Evolutionary conservation across 805 yeast genomes (phyloP).

Genomic region (Priceomyces carsonii): DNA sequence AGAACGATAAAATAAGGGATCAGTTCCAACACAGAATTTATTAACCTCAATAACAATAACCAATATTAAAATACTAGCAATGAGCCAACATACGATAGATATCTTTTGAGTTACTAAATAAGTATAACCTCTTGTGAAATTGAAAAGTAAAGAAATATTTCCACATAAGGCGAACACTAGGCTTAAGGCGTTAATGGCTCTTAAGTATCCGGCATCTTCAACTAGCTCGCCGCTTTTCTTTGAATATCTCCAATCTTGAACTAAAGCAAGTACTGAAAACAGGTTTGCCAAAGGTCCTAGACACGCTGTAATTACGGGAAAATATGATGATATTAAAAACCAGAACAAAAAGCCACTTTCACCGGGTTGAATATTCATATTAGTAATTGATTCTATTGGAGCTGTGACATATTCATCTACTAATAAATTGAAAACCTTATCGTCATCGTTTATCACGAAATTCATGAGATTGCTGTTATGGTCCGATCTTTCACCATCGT

Average conservation of each 20-base stretch:
- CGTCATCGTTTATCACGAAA: too few relatives aligned
- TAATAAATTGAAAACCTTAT: constrained; percentile 1
- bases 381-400: constrained; percentile 31
- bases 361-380: constrained; percentile 36
- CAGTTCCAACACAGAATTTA: constrained; percentile 13
- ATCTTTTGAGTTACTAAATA: constrained; percentile 63
- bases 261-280: constrained; percentile 69
- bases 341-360: constrained; percentile 46
- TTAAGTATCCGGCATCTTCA: constrained; percentile 43
- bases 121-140: constrained; percentile 59
- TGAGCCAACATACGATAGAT: constrained; percentile 64
- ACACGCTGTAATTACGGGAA: constrained; percentile 72
- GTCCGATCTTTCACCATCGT: too few relatives aligned
- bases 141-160: constrained; percentile 66
- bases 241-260: constrained; percentile 62
- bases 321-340: constrained; percentile 66
- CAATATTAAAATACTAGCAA: constrained; percentile 57
- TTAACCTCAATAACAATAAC: constrained; percentile 46
- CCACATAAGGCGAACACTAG: constrained; percentile 66
- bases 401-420: constrained; percentile 17
- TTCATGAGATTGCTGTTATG: too few relatives aligned
- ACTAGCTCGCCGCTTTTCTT: constrained; percentile 21
- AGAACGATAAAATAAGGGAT: constrained; percentile 25
- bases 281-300: constrained; percentile 78
- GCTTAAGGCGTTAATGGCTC: constrained; percentile 61